Conservation (phyloP, 371 early-diverging fungal species). For the Haplosporangium sp. region DNA sequence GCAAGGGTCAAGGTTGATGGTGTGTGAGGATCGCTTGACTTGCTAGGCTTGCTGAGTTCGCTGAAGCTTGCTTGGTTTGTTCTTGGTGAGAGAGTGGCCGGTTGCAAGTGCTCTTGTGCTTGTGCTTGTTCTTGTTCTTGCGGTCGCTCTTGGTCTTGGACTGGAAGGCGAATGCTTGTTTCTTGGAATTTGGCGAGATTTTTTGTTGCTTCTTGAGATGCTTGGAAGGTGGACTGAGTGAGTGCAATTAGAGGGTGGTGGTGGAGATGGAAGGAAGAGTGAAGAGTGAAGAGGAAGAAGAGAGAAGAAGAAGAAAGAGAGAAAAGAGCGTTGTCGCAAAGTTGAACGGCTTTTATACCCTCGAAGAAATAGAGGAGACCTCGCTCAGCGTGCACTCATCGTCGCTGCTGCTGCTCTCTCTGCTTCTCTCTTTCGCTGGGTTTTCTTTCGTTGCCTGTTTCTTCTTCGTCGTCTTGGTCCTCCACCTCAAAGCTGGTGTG, state of each 20-base stretch:
- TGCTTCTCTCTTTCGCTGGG: too few species aligned
- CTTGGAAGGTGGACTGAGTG: slow-evolving; percentile 10
- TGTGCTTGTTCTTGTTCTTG: slow-evolving; percentile 7
- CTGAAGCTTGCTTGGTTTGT: not conserved
- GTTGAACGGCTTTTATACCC: slow-evolving; percentile 39
- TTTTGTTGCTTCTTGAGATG: too few species aligned
- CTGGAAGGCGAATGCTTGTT: not conserved
- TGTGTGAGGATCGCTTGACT: slow-evolving; percentile 3
- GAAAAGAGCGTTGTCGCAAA: slow-evolving; percentile 16
- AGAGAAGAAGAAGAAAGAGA: slow-evolving; percentile 10
- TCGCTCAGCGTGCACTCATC: too few species aligned
- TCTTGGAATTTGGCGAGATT: not conserved
- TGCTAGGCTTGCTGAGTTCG: too few species aligned
- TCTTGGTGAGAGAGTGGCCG: not conserved
- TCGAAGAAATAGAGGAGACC: slow-evolving; percentile 6
- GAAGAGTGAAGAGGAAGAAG: slow-evolving; percentile 9
- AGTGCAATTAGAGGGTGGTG: slow-evolving; percentile 9
- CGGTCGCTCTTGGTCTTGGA: slow-evolving; percentile 1
- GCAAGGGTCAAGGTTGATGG: not conserved
- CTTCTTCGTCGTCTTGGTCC: not conserved
- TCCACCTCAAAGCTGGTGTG: not conserved
- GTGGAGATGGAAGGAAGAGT: slow-evolving; percentile 10
- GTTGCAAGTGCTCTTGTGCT: not conserved
- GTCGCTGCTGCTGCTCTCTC: not conserved
- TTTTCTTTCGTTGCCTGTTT: not conserved